Evolutionary conservation across 139 green algal genomes (phyloP), one percentile per base, ranked within the genome.

Genomic region (Ettlia oleoabundans): DNA sequence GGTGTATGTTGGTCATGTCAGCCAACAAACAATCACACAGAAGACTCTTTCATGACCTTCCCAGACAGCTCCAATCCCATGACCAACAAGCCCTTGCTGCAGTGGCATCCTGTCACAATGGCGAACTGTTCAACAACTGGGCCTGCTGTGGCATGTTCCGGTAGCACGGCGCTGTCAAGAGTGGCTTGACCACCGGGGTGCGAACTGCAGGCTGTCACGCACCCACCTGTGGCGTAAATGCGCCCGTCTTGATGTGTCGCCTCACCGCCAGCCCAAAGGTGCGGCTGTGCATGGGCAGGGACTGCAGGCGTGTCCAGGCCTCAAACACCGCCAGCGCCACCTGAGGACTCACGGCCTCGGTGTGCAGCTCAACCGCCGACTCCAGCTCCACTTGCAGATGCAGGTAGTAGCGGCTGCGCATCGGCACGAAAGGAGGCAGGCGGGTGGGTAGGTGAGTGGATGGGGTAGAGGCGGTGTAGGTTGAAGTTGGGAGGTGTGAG

Each of bases 381-480:
- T 68, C 73, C 73, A 80, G 73, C 35, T 61, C 40, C 4, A 80
- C 73, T 51, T 68, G 73, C 52, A 80, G 73, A 35, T 67, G 73
- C 35, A 80, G 73, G 73, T 69, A 80, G 73, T 67, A 80, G 24
- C 38, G 53, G 73, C 73, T 61, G 65, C n/a, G n/a, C n/a, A n/a
- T n/a, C n/a, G n/a, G n/a, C n/a, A n/a, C 32, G 38, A 58, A 15
- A 58, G 47, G 10, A 58, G 47, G 47, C 15, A 58, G 47, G 47
- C 47, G 47, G 10, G 47, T 58, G 47, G 47, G 47, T 58, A 15
- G 10, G 47, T 58, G 13, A 58, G 47, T 10, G 47, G 10, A 58
- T 10, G 47, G 47, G 47, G 10, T 10, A 15, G 47, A 15, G 10
- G 47, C 13, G 47, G 47, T 58, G 13, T 15, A 58, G 47, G 47